Conservation (phyloP, 139 green algal species). For the Tetraselmis chui region DNA sequence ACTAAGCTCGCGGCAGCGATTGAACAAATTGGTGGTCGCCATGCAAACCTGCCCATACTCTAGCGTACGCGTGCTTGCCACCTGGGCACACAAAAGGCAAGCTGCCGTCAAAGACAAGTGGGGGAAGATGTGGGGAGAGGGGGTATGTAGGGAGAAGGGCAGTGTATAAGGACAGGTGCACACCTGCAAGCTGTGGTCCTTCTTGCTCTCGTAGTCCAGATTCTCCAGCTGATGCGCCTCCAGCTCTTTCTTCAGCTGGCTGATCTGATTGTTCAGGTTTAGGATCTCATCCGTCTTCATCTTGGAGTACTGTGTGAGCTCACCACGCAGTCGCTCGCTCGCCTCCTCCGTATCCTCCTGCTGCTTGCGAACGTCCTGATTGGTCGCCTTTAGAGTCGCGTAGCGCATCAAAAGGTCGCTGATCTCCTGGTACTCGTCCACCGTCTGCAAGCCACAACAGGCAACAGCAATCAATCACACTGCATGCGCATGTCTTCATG, state of each 20-base stretch:
- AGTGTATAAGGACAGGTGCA: not conserved
- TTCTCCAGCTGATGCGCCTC: conserved; percentile 59
- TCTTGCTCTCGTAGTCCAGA: conserved; percentile 49
- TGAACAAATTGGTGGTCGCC: conserved; percentile 79
- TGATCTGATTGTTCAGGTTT: conserved; percentile 75
- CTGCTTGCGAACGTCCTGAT: conserved; percentile 66
- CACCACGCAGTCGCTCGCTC: conserved; percentile 16
- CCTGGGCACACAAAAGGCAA: no score
- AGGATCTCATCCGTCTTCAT: conserved; percentile 72
- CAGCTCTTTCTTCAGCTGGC: conserved; percentile 72
- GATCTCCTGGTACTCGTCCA: conserved; percentile 82
- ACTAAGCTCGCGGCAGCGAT: conserved; percentile 41
- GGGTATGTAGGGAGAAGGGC: not conserved
- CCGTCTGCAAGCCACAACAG: conserved; percentile 4
- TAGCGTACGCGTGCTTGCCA: conserved; percentile 36
- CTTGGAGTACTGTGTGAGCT: conserved; percentile 53
- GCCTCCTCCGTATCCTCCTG: conserved; percentile 25
- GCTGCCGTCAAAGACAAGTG: no score
- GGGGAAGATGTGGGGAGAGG: conserved; percentile 24
- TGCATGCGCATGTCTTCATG: no score
- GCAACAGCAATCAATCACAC: no score
- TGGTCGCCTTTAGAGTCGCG: conserved; percentile 74
- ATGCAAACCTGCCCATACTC: conserved; percentile 80
- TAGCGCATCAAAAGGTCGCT: conserved; percentile 72
- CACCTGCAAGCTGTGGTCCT: conserved; percentile 56